Conservation (phyloP, 495 filamentous ascomycete genomes). For the Podospora didyma region DNA sequence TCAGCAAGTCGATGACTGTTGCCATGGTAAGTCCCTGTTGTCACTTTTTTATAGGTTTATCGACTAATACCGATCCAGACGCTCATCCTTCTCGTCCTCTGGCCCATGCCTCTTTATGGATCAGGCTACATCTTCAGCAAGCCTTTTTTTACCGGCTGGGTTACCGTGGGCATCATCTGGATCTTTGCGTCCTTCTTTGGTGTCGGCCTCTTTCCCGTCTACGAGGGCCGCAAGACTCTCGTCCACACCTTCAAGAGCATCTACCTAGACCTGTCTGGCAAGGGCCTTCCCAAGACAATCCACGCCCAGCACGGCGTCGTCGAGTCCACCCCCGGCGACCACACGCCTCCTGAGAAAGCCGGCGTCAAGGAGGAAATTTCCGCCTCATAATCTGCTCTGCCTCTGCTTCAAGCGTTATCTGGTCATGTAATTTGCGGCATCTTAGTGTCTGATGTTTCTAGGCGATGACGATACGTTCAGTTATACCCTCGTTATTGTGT, state of each 20-base stretch:
- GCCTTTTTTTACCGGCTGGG: slow-evolving; percentile 91
- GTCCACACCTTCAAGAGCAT: slow-evolving; percentile 61
- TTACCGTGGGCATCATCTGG: slow-evolving; percentile 82
- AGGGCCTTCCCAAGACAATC: slow-evolving; percentile 38
- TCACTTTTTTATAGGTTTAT: neutral
- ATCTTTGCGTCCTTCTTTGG: slow-evolving; percentile 68
- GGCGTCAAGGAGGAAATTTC: slow-evolving; percentile 16
- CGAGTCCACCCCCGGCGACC: slow-evolving; percentile 19
- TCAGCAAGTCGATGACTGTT: slow-evolving; percentile 73
- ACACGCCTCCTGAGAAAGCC: slow-evolving; percentile 29
- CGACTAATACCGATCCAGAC: slow-evolving; percentile 38
- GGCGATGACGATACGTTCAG: neutral
- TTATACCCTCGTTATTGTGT: slow-evolving; percentile 14
- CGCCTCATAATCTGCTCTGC: slow-evolving; percentile 1
- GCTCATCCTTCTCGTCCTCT: slow-evolving; percentile 73
- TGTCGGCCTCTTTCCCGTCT: slow-evolving; percentile 81
- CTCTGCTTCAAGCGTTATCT: neutral
- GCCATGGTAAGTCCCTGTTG: slow-evolving; percentile 41
- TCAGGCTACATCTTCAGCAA: slow-evolving; percentile 82
- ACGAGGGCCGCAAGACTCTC: slow-evolving; percentile 72
- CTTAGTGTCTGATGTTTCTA: neutral
- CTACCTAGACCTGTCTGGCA: slow-evolving; percentile 64
- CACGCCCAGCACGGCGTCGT: slow-evolving; percentile 26
- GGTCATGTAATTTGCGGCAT: neutral
- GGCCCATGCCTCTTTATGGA: slow-evolving; percentile 96